Evolutionary conservation across 129 eudicot genomes (phyloP).

Genomic region (Lonicera japonica): DNA sequence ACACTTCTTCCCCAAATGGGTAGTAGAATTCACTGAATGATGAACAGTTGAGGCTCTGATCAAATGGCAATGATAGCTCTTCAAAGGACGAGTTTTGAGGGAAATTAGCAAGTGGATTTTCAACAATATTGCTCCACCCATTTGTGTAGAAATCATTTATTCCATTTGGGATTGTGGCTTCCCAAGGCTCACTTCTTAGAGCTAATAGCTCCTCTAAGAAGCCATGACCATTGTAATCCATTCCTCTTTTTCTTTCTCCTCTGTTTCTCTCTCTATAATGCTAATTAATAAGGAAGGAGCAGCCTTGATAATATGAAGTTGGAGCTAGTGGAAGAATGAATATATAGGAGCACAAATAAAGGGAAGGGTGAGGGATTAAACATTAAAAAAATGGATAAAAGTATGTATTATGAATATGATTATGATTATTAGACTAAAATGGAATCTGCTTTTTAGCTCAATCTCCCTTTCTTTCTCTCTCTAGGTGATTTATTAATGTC

Average conservation of each 20-base stretch:
- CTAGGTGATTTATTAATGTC: conserved; percentile 19
- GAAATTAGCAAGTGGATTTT: conserved; percentile 17
- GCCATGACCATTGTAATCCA: conserved; percentile 50
- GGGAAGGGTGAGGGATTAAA: background rate
- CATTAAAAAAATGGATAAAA: background rate
- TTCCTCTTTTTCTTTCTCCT: conserved; percentile 26
- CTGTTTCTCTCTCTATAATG: conserved; percentile 16
- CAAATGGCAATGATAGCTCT: conserved; percentile 24
- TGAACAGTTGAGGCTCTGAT: conserved; percentile 32
- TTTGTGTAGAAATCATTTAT: conserved; percentile 18
- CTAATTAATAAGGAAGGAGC: background rate
- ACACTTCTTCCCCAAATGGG: conserved; percentile 27
- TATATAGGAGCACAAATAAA: conserved; percentile 10
- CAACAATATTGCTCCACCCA: conserved; percentile 12
- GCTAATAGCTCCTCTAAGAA: conserved; percentile 53
- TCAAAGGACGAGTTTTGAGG: conserved; percentile 27
- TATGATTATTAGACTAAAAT: conserved; percentile 6
- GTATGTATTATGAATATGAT: background rate
- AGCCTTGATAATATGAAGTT: conserved; percentile 25
- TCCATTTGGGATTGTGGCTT: conserved; percentile 18
- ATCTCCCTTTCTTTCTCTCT: conserved; percentile 1
- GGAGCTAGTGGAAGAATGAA: conserved; percentile 29
- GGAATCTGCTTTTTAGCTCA: conserved; percentile 11
- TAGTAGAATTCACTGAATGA: conserved; percentile 19
- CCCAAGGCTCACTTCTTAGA: conserved; percentile 35